phyloP scores from a whole-genome alignment of 2,329 filamentous ascomycete species.

The Sporothrix mexicana region DNA sequence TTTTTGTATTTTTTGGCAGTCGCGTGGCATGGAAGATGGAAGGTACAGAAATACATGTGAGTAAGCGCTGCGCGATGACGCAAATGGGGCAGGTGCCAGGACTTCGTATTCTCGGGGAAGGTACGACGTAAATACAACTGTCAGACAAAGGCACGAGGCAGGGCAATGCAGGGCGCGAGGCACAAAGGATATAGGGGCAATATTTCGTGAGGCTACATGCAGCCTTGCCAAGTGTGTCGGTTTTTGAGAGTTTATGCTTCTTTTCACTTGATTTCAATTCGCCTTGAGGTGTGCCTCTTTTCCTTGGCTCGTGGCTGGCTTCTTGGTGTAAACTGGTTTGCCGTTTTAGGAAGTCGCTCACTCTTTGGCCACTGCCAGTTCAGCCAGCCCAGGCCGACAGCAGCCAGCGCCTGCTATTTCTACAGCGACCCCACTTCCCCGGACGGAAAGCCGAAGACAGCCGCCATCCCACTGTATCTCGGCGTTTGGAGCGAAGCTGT shows the following conservation, averaged over 20 bases:
- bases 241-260: too few species aligned
- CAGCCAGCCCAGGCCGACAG: conserved; percentile 14
- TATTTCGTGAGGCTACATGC: neutral
- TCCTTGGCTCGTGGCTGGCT: neutral
- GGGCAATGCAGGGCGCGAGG: too few species aligned
- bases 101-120: conserved; percentile 6
- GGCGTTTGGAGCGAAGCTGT: conserved; percentile 18
- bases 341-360: conserved; percentile 23
- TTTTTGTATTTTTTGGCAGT: neutral
- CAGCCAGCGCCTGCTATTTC: neutral
- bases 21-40: neutral
- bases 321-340: neutral
- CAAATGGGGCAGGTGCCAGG: conserved; percentile 11
- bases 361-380: neutral
- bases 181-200: conserved; percentile 5
- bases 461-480: conserved; percentile 8
- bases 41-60: neutral
- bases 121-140: neutral
- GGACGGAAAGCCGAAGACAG: conserved; percentile 31
- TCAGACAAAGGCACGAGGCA: neutral
- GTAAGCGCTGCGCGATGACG: conserved; percentile 24
- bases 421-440: conserved; percentile 33
- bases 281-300: neutral
- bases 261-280: too few species aligned
- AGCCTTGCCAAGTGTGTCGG: too few species aligned